phyloP scores from a whole-genome alignment of 768 basidiomycete species.

The Tephrocybe sp. region DNA sequence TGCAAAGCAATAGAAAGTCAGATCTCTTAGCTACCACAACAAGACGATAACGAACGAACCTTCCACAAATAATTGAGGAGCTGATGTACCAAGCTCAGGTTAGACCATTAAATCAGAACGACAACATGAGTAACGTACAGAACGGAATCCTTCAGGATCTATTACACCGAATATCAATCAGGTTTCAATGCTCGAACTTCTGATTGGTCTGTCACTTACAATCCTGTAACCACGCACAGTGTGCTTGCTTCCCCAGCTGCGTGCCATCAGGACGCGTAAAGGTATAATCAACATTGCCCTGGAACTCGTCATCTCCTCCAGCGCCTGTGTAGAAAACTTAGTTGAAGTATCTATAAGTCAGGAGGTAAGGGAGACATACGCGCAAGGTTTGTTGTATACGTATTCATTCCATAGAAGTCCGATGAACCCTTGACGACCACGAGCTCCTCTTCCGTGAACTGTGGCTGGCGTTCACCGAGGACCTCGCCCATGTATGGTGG shows the following conservation, averaged over 20 bases:
- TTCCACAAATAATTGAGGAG: slow-evolving; percentile 72
- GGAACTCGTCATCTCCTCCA: slow-evolving; percentile 63
- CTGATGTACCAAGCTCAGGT: slow-evolving; percentile 18
- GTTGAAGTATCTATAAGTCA: not conserved
- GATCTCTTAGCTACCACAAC: not conserved
- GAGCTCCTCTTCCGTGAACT: slow-evolving; percentile 54
- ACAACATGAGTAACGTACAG: slow-evolving; percentile 28
- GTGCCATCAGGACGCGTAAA: slow-evolving; percentile 64
- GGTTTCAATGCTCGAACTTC: not conserved
- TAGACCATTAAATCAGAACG: not conserved
- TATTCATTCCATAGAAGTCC: slow-evolving; percentile 74
- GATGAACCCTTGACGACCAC: slow-evolving; percentile 59
- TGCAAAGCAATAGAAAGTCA: slow-evolving; percentile 21
- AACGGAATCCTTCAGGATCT: slow-evolving; percentile 70
- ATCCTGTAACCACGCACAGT: slow-evolving; percentile 66
- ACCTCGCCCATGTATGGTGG: slow-evolving; percentile 56
- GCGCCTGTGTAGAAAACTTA: slow-evolving; percentile 34
- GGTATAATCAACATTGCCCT: slow-evolving; percentile 56
- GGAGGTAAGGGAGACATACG: slow-evolving; percentile 31
- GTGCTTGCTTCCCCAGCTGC: slow-evolving; percentile 61
- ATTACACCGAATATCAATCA: slow-evolving; percentile 1
- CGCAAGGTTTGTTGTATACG: slow-evolving; percentile 65
- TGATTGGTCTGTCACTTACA: slow-evolving; percentile 33
- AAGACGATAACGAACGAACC: slow-evolving; percentile 27
- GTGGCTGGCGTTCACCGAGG: slow-evolving; percentile 55